Base-by-base conservation (phyloP, 108 stramenopile species). In the Nitzschia sp. region DNA sequence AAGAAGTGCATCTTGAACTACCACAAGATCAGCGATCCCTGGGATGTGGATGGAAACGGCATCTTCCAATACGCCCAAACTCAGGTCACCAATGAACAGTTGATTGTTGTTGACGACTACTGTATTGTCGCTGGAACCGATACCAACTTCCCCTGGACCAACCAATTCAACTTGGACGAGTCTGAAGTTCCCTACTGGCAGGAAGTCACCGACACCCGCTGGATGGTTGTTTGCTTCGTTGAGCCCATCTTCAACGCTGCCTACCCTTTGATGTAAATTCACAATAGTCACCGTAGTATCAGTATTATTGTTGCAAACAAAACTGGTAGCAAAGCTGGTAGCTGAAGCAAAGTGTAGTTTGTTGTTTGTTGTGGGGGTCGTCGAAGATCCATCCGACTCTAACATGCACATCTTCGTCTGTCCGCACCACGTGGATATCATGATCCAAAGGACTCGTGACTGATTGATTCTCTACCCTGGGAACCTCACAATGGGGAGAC, bases 1-100 rank as follows among this genome's bases (percentile, higher is more conserved):
- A 78, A 78, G 26, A 72, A 72, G 42, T 78, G 77, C 46, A 68
- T 78, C 26, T 63, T 78, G 60, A 75, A 72, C 53, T 63, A 64
- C 39, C 71, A 70, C 69, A 40, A 56, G 7, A 68, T 78, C 44
- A 22, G 26, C 26, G 77, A 78, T 67, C 77, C 77, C 10, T 78
- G 71, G 71, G 77, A 78, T 62, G 77, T 72, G 0, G 77, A 78
- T 44, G 77, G 77, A 38, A 78, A 78, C 55, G 77, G 77, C 6
- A 78, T 78, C 67, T 68, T 72, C 57, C 25, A 62, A n/a, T 78
- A 78, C 48, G 77, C 66, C 5, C 71, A 72, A 26, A 78, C 71
- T 37, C 77, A 78, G 54, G 71, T 78, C 24, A 72, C 71, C 8
- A 72, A 72, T 38, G 77, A 78, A 57, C 51, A 48, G 12, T 15